phyloP scores from a whole-genome alignment of 768 basidiomycete species.

The Tylopilus sp. region DNA sequence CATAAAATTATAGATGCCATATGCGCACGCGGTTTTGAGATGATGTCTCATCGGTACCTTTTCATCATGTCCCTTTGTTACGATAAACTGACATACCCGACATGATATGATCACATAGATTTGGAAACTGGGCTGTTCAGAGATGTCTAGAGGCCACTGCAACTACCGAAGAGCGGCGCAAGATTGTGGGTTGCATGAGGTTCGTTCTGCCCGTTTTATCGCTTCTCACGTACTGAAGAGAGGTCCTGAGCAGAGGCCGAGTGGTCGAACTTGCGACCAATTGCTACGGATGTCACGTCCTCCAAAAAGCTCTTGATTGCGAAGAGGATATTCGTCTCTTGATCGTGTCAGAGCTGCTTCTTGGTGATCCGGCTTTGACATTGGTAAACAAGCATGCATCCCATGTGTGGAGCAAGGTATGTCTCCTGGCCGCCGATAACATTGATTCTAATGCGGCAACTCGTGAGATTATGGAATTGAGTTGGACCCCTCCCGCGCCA shows the following conservation, averaged over 20 bases:
- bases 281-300: constrained; percentile 85
- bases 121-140: constrained; percentile 91
- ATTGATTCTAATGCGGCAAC: constrained; percentile 7
- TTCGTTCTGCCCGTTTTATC: constrained; percentile 27
- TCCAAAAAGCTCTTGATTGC: constrained; percentile 88
- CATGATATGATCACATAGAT: constrained; percentile 41
- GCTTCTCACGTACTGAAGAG: constrained; percentile 8
- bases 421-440: neutral
- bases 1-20: constrained; percentile 86
- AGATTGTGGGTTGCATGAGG: constrained; percentile 88
- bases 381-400: constrained; percentile 89
- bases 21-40: constrained; percentile 78
- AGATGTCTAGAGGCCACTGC: constrained; percentile 80
- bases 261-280: constrained; percentile 86
- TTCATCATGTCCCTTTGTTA: neutral
- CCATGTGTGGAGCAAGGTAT: constrained; percentile 89
- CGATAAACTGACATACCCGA: constrained; percentile 1
- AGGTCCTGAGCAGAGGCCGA: constrained; percentile 50
- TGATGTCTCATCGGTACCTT: constrained; percentile 82
- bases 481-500: constrained; percentile 83
- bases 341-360: constrained; percentile 80
- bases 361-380: constrained; percentile 82
- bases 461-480: constrained; percentile 80
- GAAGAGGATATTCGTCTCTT: constrained; percentile 82
- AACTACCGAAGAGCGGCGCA: constrained; percentile 68